Base-by-base conservation (phyloP, 352 stramenopile species). In the Globisporangium recalcitrans region DNA sequence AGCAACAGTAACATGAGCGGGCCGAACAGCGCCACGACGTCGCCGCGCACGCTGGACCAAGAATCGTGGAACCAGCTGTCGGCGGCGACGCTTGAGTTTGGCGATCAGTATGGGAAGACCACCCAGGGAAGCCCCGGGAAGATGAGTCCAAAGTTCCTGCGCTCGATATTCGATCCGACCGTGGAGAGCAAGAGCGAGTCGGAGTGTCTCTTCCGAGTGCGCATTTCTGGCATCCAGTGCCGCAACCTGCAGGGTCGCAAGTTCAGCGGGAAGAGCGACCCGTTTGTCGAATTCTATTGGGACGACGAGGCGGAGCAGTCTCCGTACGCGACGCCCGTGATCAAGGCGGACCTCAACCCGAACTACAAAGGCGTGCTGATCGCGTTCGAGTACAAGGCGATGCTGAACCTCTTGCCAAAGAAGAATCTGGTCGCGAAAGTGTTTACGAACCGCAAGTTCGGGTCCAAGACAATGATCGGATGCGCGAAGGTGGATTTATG, bases 231-330 rank as follows among this genome's bases (percentile, higher is more conserved):
- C 46, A 96, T 96, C 58, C 87, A 96, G 71, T 96, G 87, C 59
- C 84, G 87, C 29, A 96, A 96, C 67, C 67, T 96, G 14, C 81
- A 91, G 60, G 80, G 78, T 19, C 77, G 85, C 46, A 75, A 87
- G 53, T 82, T 96, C 49, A 89, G 82, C 64, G 82, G 85, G 63
- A 94, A 94, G 67, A 89, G 78, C 58, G 85, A 94, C 69, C 85
- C 87, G 16, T 96, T 90, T 64, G 87, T 96, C 29, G 87, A 94
- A 66, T 94, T 96, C 63, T 89, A 84, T 57, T 96, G 87, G 87
- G 87, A 92, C 58, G 82, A 91, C 57, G 68, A 74, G 3, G 74
- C 88, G 3, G 79, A 88, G 63, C 76, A 74, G 21, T 65, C 77
- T 7, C 85, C 85, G 46, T 96, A 91, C 67, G 70, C 73, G 19